A percentile compares a stretch with the other conserved stretches of the same genome.
These are phyloP conservation scores for Gnomoniopsis sp. DNA, from an alignment of 2,329 filamentous ascomycete species.

Conservation along the genomic window DNA sequence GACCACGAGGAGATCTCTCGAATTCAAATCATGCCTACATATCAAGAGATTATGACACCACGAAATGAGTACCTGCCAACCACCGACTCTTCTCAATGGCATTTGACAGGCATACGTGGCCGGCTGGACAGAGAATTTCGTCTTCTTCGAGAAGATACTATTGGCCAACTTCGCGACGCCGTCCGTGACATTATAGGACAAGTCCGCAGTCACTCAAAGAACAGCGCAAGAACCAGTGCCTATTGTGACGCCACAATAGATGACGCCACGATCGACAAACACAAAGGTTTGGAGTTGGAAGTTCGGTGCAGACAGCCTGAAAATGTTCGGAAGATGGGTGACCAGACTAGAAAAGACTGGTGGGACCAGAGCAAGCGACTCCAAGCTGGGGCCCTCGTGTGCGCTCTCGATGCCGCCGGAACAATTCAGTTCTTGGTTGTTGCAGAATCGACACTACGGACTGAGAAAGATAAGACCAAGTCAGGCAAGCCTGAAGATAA, in stretches of 20 bases:
- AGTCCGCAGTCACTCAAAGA: slow-evolving; percentile 24
- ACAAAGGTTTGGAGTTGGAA: slow-evolving; percentile 40
- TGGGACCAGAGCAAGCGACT: slow-evolving; percentile 49
- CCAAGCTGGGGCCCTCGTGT: slow-evolving; percentile 46
- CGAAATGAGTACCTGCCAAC: slow-evolving; percentile 37
- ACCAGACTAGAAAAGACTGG: slow-evolving; percentile 39
- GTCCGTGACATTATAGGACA: slow-evolving; percentile 37
- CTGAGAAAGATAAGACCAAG: neutral
- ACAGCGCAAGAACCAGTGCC: slow-evolving; percentile 30
- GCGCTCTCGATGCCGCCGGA: slow-evolving; percentile 38
- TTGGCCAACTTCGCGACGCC: slow-evolving; percentile 49
- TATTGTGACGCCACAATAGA: slow-evolving; percentile 33
- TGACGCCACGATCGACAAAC: slow-evolving; percentile 32
- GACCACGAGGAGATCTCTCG: slow-evolving; percentile 38
- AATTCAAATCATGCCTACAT: slow-evolving; percentile 43
- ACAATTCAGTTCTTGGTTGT: slow-evolving; percentile 41
- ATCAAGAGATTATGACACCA: slow-evolving; percentile 34
- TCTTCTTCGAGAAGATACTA: slow-evolving; percentile 51
- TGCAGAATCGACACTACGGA: slow-evolving; percentile 25
- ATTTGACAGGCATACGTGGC: slow-evolving; percentile 40
- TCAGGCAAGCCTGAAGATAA: neutral
- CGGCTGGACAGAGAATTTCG: slow-evolving; percentile 54
- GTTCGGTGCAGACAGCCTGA: slow-evolving; percentile 44
- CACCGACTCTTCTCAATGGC: slow-evolving; percentile 35
- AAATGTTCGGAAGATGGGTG: slow-evolving; percentile 19